A percentile compares a stretch with the other conserved stretches of the same genome.
Conservation (phyloP, 129 eudicot species). For the Escallonia herrerae region DNA sequence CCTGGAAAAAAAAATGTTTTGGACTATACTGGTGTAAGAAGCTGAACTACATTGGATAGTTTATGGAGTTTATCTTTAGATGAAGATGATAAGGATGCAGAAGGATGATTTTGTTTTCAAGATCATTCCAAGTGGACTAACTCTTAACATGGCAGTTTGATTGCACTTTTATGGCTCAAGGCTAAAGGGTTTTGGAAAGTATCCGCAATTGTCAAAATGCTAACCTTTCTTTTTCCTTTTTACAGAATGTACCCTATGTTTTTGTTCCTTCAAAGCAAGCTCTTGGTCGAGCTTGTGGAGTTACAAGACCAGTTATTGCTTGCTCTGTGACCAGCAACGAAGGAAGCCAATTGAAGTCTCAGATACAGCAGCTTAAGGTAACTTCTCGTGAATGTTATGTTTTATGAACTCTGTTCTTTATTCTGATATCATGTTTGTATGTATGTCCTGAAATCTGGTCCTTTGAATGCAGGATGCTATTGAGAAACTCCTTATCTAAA, state of each 20-base stretch:
- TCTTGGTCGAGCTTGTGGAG: conserved; percentile 43
- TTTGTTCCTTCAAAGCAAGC: conserved; percentile 37
- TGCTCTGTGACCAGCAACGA: conserved; percentile 37
- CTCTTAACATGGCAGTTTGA: no score
- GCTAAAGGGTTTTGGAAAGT: no score
- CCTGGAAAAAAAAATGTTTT: no score
- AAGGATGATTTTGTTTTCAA: no score
- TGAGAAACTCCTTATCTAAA: conserved; percentile 45
- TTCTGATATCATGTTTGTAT: neutral
- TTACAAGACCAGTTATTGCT: conserved; percentile 32
- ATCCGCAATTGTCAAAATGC: no score
- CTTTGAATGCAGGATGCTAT: conserved; percentile 35
- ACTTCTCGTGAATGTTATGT: neutral
- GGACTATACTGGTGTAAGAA: no score
- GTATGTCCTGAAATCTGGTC: neutral
- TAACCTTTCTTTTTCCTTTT: neutral
- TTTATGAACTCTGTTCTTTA: neutral
- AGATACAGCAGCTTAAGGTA: conserved; percentile 40
- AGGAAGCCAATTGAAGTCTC: conserved; percentile 36
- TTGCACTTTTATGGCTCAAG: no score
- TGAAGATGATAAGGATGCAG: no score
- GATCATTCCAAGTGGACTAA: no score
- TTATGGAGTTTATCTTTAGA: no score
- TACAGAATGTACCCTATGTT: conserved; percentile 39
- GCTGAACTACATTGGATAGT: no score